Percentiles rank a stretch among this genome's conserved stretches.
These are phyloP conservation scores for Golubevia sp. DNA, from an alignment of 1,284 basidiomycete species.

Conservation along the genomic window DNA sequence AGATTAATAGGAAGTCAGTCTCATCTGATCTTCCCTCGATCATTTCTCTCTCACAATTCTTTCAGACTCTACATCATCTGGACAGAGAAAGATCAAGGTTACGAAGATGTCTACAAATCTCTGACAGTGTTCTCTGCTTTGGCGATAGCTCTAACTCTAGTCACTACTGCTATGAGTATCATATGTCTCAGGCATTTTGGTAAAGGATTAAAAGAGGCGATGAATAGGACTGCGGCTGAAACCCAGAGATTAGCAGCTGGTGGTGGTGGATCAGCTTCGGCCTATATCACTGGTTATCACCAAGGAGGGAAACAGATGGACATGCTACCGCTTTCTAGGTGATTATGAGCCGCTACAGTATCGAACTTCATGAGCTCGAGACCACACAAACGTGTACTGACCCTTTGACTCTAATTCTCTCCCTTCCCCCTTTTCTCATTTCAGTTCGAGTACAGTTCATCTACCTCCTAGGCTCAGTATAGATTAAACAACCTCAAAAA, in stretches of 20 bases:
- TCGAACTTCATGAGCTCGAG: too few species aligned
- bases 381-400: too few species aligned
- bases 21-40: not conserved
- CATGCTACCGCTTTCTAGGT: too few species aligned
- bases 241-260: too few species aligned
- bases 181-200: slow-evolving; percentile 47
- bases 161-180: slow-evolving; percentile 32
- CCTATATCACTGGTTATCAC: too few species aligned
- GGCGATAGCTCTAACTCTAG: slow-evolving; percentile 32
- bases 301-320: too few species aligned
- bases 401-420: too few species aligned
- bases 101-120: slow-evolving; percentile 49
- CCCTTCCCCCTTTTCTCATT: too few species aligned
- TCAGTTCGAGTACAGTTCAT: not conserved
- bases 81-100: slow-evolving; percentile 23
- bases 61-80: slow-evolving; percentile 36
- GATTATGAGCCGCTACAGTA: too few species aligned
- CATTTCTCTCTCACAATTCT: not conserved
- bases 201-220: slow-evolving; percentile 38
- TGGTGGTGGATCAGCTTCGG: too few species aligned
- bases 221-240: slow-evolving; percentile 13
- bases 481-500: too few species aligned
- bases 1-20: not conserved
- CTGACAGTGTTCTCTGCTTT: slow-evolving; percentile 37
- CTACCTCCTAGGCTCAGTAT: not conserved